Conservation (phyloP, 768 basidiomycete genomes). For the Hypholoma fasciculare region DNA sequence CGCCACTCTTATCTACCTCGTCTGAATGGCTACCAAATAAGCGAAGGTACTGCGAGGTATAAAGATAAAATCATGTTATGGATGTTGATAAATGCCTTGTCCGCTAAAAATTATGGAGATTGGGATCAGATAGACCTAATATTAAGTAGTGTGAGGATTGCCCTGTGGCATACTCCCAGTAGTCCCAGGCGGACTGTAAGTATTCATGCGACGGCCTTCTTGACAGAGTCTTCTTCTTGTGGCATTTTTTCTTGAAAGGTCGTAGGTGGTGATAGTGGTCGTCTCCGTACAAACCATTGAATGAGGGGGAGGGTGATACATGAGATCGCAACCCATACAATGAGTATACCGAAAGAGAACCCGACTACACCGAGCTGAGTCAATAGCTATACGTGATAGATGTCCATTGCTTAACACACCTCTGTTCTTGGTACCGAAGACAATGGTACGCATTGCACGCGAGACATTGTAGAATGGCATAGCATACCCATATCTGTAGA, state of each 20-base stretch:
- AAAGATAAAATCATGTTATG: no score
- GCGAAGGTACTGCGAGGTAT: no score
- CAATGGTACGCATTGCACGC: constrained; percentile 49
- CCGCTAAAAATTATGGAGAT: no score
- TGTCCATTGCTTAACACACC: constrained; percentile 30
- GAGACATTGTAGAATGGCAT: constrained; percentile 67
- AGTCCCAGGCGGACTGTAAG: no score
- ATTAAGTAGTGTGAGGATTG: no score
- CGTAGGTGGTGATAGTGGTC: neutral
- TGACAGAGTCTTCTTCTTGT: neutral
- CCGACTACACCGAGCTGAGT: constrained; percentile 39
- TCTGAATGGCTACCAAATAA: no score
- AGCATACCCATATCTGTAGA: constrained; percentile 63
- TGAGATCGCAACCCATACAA: constrained; percentile 44
- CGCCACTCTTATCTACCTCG: no score
- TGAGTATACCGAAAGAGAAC: constrained; percentile 54
- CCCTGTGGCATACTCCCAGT: no score
- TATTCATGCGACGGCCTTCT: neutral
- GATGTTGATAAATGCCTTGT: no score
- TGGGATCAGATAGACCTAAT: no score
- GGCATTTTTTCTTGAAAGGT: neutral
- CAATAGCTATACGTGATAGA: neutral
- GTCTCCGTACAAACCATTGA: constrained; percentile 13
- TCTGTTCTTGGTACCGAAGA: constrained; percentile 59
- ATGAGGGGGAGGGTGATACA: constrained; percentile 21